Conservation (phyloP, 805 yeast species). For the Metschnikowia lachancei region DNA sequence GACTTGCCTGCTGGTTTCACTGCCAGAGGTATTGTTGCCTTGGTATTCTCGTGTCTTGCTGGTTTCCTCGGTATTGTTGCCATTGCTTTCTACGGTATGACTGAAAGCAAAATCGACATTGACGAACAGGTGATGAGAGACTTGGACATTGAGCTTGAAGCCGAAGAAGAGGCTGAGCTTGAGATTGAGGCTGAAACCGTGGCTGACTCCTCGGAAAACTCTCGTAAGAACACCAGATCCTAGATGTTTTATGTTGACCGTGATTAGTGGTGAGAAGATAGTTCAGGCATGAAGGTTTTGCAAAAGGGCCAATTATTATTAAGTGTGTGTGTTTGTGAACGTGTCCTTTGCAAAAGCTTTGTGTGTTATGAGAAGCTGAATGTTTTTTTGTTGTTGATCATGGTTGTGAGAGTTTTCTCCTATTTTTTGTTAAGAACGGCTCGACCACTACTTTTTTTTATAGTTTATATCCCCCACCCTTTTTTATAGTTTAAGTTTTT, state of each 20-base stretch:
- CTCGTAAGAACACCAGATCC: slow-evolving; percentile 1
- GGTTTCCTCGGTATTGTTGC: slow-evolving; percentile 79
- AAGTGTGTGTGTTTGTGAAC: slow-evolving; percentile 16
- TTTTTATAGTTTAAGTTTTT: slow-evolving; percentile 9
- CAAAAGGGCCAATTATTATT: slow-evolving; percentile 1
- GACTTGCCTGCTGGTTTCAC: slow-evolving; percentile 87
- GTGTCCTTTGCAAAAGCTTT: background rate
- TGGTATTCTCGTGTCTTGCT: slow-evolving; percentile 84
- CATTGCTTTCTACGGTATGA: slow-evolving; percentile 80
- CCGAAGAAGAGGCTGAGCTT: slow-evolving; percentile 22
- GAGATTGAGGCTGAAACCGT: slow-evolving; percentile 14
- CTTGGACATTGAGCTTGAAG: slow-evolving; percentile 47
- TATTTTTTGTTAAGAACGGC: slow-evolving; percentile 18
- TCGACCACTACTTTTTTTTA: slow-evolving; percentile 16
- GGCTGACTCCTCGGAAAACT: slow-evolving; percentile 6
- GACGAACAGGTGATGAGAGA: slow-evolving; percentile 61
- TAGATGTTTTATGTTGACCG: background rate
- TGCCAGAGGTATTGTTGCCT: slow-evolving; percentile 89
- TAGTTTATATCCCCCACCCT: slow-evolving; percentile 10
- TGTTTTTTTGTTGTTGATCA: background rate
- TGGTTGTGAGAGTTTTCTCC: slow-evolving; percentile 1
- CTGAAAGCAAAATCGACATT: slow-evolving; percentile 65
- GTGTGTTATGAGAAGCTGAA: slow-evolving; percentile 7
- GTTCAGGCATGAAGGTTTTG: background rate
- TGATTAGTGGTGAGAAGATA: background rate